phyloP scores from a whole-genome alignment of 2,329 filamentous ascomycete species.

The Ceratocystis albifundus region DNA sequence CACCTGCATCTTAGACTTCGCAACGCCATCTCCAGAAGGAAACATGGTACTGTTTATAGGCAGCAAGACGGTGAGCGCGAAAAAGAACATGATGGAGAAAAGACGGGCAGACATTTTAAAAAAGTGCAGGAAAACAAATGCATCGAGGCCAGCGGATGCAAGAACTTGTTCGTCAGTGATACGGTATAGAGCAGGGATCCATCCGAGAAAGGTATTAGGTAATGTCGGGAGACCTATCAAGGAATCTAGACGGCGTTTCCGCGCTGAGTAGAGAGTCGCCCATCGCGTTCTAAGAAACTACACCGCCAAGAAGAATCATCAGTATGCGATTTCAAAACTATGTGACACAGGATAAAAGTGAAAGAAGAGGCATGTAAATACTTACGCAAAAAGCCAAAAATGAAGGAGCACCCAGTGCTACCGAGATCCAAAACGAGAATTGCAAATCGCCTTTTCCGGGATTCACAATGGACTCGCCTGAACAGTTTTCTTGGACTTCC shows the following conservation, averaged over 20 bases:
- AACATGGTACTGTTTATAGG: slow-evolving; percentile 67
- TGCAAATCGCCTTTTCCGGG: slow-evolving; percentile 24
- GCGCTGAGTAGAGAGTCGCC: slow-evolving; percentile 79
- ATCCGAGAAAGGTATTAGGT: slow-evolving; percentile 77
- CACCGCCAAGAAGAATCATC: slow-evolving; percentile 7
- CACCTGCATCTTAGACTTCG: slow-evolving; percentile 13
- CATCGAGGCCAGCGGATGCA: slow-evolving; percentile 81
- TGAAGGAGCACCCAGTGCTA: slow-evolving; percentile 56
- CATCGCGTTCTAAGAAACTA: slow-evolving; percentile 81
- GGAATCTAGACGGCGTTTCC: slow-evolving; percentile 60
- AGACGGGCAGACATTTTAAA: slow-evolving; percentile 92
- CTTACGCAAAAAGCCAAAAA: slow-evolving; percentile 67
- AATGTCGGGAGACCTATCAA: slow-evolving; percentile 58
- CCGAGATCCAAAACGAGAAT: slow-evolving; percentile 40
- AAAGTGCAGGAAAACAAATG: slow-evolving; percentile 89
- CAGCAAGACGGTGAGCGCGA: slow-evolving; percentile 67
- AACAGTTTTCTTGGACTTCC: slow-evolving; percentile 22
- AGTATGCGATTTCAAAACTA: slow-evolving; percentile 9
- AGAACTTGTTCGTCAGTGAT: slow-evolving; percentile 85
- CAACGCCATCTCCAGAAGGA: slow-evolving; percentile 14
- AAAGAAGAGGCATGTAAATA: slow-evolving; percentile 18
- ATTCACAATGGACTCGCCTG: slow-evolving; percentile 23
- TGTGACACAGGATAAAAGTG: background rate
- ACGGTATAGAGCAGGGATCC: slow-evolving; percentile 75
- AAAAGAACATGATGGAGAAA: slow-evolving; percentile 66